Evolutionary conservation across 192 early-diverging fungal genomes (phyloP), one percentile per base, ranked within the genome.

Genomic region (Umbelopsis isabellina): DNA sequence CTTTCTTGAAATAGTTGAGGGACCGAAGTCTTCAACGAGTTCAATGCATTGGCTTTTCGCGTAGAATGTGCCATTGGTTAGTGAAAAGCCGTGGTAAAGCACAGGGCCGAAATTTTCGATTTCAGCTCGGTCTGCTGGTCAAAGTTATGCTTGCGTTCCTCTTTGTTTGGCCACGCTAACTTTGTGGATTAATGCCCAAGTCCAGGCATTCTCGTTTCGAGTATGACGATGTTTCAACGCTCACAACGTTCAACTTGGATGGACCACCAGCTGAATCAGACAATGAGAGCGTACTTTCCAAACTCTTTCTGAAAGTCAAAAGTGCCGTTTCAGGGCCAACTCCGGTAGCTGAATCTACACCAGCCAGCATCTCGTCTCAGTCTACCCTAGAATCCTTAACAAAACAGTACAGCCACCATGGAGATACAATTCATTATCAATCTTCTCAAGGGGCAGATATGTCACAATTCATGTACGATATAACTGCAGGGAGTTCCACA

Each of bases 1-100:
- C 87, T 85, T 11, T 93, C 91, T 67, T 91, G 89, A 75, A 95
- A 94, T 49, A 95, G 84, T 30, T 80, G 73, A 8, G 92, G 86
- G 10, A 93, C 73, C 1, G 77, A 74, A 1, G 86, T 86, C 7
- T 69, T 69, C 11, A 87, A 61, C 8, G 74, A 73, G 1, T 75
- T 74, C 45, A 83, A 33, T 0, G 72, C 67, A 33, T 74, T 80
- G 20, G 69, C 75, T 80, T 77, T 80, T 81, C 81, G 75, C 51
- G 77, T 61, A 35, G 55, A 25, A 35, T 61, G 55, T 70, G 75
- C 58, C 47, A 87, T 70, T n/a, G 69, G 79, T 53, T 86, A 83
- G 81, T 80, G 73, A 68, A 85, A 85, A 64, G 85, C 81, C 64
- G 84, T 85, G 77, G 87, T 16, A 35, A 22, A 27, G 55, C 55